Percentiles rank a stretch among this genome's conserved stretches.
Evolutionary conservation across 768 basidiomycete species (phyloP).

Genomic region (Trametes elegans): DNA sequence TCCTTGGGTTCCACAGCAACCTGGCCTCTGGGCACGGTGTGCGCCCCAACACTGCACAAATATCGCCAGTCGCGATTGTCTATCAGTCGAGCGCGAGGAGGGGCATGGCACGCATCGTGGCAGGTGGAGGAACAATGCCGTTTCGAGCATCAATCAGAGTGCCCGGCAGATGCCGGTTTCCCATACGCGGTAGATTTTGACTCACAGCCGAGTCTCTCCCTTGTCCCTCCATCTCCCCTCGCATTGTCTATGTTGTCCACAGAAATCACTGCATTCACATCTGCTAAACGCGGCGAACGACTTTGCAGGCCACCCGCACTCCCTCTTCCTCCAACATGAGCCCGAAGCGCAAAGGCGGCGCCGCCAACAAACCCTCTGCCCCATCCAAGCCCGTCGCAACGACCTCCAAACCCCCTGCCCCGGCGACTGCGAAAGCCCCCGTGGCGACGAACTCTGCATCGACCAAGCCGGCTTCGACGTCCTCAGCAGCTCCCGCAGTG

Average conservation of each 20-base stretch:
- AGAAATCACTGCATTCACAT: slow-evolving; percentile 16
- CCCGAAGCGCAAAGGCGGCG: slow-evolving; percentile 10
- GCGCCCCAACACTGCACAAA: too few relatives aligned
- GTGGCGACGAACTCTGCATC: not conserved
- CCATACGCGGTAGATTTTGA: slow-evolving; percentile 19
- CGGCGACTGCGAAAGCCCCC: too few relatives aligned
- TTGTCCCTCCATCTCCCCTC: slow-evolving; percentile 3
- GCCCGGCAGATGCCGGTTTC: slow-evolving; percentile 10
- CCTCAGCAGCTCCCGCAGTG: not conserved
- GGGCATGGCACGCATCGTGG: too few relatives aligned
- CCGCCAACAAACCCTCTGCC: slow-evolving; percentile 16
- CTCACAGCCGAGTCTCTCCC: slow-evolving; percentile 1
- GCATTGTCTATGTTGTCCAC: slow-evolving; percentile 19
- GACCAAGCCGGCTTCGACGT: not conserved
- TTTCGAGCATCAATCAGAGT: slow-evolving; percentile 5
- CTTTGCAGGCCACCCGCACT: slow-evolving; percentile 8
- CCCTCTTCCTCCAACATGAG: slow-evolving; percentile 13
- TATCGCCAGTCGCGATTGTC: too few relatives aligned
- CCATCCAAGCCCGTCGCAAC: slow-evolving; percentile 11
- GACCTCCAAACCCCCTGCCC: slow-evolving; percentile 1
- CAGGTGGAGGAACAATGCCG: not conserved
- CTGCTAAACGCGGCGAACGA: slow-evolving; percentile 15
- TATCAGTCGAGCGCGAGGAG: too few relatives aligned
- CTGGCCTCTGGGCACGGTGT: too few relatives aligned
- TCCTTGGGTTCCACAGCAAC: too few relatives aligned